These are phyloP conservation scores for Paraleonurus japonicus DNA, from an alignment of 257 asterid species.

Conservation along the genomic window DNA sequence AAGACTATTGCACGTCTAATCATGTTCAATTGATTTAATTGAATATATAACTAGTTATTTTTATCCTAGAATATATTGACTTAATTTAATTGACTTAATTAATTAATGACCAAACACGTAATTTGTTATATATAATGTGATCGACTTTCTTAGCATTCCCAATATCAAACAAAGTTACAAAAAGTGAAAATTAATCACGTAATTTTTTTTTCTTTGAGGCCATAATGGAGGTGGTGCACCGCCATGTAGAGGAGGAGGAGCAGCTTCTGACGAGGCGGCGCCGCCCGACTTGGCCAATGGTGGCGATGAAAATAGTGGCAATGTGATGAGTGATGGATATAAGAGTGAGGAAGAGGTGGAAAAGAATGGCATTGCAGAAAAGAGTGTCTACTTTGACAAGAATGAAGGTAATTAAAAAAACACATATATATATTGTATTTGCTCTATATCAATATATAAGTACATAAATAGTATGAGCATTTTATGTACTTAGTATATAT, in stretches of 20 bases:
- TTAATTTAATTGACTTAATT: background rate
- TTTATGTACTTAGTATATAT: too few relatives aligned
- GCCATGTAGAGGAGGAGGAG: constrained; percentile 24
- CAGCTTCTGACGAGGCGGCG: background rate
- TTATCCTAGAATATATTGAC: background rate
- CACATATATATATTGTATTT: background rate
- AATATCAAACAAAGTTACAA: background rate
- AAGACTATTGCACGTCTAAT: background rate
- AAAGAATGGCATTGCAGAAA: background rate
- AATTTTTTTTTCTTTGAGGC: background rate
- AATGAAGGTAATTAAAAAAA: constrained; percentile 30
- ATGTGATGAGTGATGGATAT: background rate
- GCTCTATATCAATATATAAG: too few relatives aligned
- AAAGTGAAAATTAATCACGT: background rate
- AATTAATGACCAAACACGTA: too few relatives aligned
- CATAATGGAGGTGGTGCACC: constrained; percentile 21
- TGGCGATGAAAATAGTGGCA: background rate
- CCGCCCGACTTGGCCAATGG: background rate
- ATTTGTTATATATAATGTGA: background rate
- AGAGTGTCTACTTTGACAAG: constrained; percentile 34
- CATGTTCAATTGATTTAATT: background rate
- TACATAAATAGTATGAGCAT: too few relatives aligned
- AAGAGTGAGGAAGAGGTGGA: background rate
- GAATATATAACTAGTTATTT: too few relatives aligned
- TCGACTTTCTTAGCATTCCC: constrained; percentile 1